Conservation (phyloP, 208 protist genomes). For the Balamuthia mandrillaris region DNA sequence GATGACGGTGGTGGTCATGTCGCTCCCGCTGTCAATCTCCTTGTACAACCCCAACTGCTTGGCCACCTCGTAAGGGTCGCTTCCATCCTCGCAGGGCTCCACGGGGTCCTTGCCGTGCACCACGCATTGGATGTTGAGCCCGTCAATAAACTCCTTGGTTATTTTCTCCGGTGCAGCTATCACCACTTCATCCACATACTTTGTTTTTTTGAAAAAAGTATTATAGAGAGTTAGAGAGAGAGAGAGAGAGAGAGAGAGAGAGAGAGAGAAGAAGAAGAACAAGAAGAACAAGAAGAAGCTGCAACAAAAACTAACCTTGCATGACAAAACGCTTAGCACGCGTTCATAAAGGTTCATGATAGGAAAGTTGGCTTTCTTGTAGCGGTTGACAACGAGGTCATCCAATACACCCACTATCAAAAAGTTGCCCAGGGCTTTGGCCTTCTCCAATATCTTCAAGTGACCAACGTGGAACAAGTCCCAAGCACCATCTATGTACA, state of each 20-base stretch:
- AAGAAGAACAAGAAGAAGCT: too few species aligned
- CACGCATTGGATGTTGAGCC: slow-evolving; percentile 78
- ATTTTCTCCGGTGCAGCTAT: slow-evolving; percentile 93
- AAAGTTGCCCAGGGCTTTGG: slow-evolving; percentile 86
- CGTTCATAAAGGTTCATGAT: slow-evolving; percentile 98
- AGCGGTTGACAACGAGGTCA: slow-evolving; percentile 72
- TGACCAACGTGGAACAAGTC: slow-evolving; percentile 96
- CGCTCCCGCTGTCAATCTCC: slow-evolving; percentile 54
- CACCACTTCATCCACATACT: slow-evolving; percentile 92
- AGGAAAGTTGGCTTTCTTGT: slow-evolving; percentile 88
- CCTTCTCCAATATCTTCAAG: slow-evolving; percentile 86
- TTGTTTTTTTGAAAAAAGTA: background rate
- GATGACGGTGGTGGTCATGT: slow-evolving; percentile 54
- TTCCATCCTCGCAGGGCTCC: background rate
- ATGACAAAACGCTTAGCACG: slow-evolving; percentile 90
- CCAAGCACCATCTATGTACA: slow-evolving; percentile 95
- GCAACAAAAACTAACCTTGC: too few species aligned
- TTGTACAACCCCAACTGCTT: slow-evolving; percentile 79
- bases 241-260: background rate
- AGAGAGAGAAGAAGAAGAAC: too few species aligned
- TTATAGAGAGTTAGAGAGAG: background rate
- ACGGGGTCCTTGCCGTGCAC: slow-evolving; percentile 69
- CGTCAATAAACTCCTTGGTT: slow-evolving; percentile 85
- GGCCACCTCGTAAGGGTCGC: slow-evolving; percentile 62
- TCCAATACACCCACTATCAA: slow-evolving; percentile 93